Evolutionary conservation across 2,329 filamentous ascomycete genomes (phyloP), one percentile per base, ranked within the genome.

Genomic region (Colletotrichum lini): DNA sequence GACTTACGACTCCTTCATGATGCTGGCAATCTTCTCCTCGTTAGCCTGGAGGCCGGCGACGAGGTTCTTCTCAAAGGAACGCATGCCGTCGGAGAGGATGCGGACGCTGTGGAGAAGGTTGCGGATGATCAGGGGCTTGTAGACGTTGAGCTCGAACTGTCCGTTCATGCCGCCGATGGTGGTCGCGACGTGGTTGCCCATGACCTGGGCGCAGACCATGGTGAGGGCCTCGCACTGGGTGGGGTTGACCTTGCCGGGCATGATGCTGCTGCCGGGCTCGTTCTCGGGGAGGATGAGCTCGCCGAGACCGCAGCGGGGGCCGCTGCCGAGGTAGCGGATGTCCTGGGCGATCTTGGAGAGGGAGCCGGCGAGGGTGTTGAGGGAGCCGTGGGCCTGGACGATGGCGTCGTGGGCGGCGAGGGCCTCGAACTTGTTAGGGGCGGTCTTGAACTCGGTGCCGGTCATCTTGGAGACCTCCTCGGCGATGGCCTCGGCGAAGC

Each of bases 161-260:
- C 96, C 96, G 86, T 96, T 97, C 87, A 97, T 97, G 80, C 96
- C 96, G 74, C 95, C 94, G 78, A 98, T 94, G 40, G 96, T 98
- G 72, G 94, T 92, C 47, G 96, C 94, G 65, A 95, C 93, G 81
- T 98, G 92, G 89, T 99, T 99, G 79, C 96, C 96, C 89, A 98
- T 98, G 73, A 99, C 96, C 84, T 99, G 96, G 23, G 94, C 91
- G 86, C 96, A 98, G 72, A 98, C 88, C 96, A 99, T 99, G 77
- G 96, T 98, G 82, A 99, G 86, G 73, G 95, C 94, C 88, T 99
- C 96, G 85, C 95, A 98, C 86, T 99, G 96, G 42, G 96, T 99
- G 42, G 96, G 96, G 88, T 99, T 99, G 82, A 99, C 96, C 88
- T 99, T 99, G 79, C 96, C 96, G 54, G 96, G 96, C 96, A 99